These are phyloP conservation scores for Pisolithus microcarpus DNA, from an alignment of 768 basidiomycete genomes.

Conservation along the genomic window DNA sequence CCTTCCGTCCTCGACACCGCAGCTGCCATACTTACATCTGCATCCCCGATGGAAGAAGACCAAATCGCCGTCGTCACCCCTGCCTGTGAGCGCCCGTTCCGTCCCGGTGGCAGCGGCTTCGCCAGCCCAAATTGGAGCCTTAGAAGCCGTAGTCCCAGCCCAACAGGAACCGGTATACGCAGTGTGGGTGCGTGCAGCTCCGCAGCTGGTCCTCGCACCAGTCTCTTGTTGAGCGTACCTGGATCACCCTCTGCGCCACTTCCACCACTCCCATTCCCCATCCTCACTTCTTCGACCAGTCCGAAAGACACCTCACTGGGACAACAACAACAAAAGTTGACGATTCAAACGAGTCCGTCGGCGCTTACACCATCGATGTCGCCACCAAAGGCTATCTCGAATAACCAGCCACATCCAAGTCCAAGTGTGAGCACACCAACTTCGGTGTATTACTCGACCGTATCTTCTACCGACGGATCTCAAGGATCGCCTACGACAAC, in stretches of 20 bases:
- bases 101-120: slow-evolving; percentile 42
- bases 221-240: slow-evolving; percentile 46
- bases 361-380: slow-evolving; percentile 3
- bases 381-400: background rate
- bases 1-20: slow-evolving; percentile 84
- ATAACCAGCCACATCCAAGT: slow-evolving; percentile 12
- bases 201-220: slow-evolving; percentile 27
- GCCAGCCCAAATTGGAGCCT: slow-evolving; percentile 57
- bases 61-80: slow-evolving; percentile 61
- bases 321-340: slow-evolving; percentile 8
- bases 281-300: slow-evolving; percentile 19
- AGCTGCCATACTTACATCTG: slow-evolving; percentile 56
- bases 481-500: slow-evolving; percentile 35
- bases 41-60: slow-evolving; percentile 41
- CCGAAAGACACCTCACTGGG: slow-evolving; percentile 13
- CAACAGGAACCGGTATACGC: slow-evolving; percentile 31
- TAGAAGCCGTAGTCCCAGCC: slow-evolving; percentile 64
- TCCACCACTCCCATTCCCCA: slow-evolving; percentile 12
- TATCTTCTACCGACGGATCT: slow-evolving; percentile 32
- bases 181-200: slow-evolving; percentile 8
- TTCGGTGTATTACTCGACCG: slow-evolving; percentile 40
- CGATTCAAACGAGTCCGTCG: slow-evolving; percentile 19
- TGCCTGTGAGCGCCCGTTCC: slow-evolving; percentile 23
- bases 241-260: slow-evolving; percentile 21
- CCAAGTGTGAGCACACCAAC: slow-evolving; percentile 39